A percentile compares a stretch with the other conserved stretches of the same genome.
Evolutionary conservation across 306 rosid species (phyloP).

Genomic region (Pyrus communis): DNA sequence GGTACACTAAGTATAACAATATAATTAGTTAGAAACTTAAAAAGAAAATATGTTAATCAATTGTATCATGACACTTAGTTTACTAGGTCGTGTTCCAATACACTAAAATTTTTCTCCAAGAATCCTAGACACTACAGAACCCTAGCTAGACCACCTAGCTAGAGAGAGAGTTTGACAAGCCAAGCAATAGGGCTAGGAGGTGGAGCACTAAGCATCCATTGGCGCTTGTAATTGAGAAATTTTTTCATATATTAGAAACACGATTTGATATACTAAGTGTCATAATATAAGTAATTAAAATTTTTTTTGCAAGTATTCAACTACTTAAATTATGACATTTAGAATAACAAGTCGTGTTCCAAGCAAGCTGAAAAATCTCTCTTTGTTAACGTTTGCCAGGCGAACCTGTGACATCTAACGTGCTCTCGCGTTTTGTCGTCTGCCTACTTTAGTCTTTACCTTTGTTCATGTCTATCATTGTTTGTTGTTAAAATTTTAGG

Average conservation of each 20-base stretch:
- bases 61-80: no score
- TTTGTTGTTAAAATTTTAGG: background rate
- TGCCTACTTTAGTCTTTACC: background rate
- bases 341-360: fast-evolving
- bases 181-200: constrained; percentile 28
- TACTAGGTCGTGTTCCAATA: no score
- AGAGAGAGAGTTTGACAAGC: constrained; percentile 27
- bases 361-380: fast-evolving
- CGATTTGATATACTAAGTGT: no score
- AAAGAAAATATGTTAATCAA: no score
- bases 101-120: background rate
- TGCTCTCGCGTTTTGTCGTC: constrained; percentile 40
- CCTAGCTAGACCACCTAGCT: background rate
- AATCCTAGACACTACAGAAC: background rate
- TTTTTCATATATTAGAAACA: no score
- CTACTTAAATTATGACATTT: no score
- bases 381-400: constrained; percentile 16
- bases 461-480: background rate
- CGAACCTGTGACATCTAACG: constrained; percentile 42
- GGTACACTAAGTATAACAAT: no score
- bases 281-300: no score
- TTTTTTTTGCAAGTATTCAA: no score
- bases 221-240: constrained; percentile 15
- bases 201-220: constrained; percentile 54
- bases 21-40: no score